Percentiles rank a stretch among this genome's conserved stretches.
Conservation (phyloP, 257 asterid genomes). For the Ocimum tenuiflorum region DNA sequence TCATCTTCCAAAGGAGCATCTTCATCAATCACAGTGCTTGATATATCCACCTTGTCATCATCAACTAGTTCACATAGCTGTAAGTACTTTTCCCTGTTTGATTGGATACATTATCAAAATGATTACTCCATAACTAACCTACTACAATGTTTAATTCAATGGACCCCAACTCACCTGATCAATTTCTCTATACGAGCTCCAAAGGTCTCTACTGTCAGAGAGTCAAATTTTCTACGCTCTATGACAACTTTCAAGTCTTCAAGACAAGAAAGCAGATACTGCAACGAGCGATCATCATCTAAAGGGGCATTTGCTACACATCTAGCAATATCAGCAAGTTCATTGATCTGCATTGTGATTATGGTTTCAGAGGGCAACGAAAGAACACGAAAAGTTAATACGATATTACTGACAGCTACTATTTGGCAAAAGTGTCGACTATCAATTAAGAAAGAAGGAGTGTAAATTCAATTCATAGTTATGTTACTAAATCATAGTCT, state of each 20-base stretch:
- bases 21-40: conserved; percentile 92
- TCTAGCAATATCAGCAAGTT: conserved; percentile 96
- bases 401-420: background rate
- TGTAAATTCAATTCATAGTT: background rate
- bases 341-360: conserved; percentile 61
- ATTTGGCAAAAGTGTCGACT: background rate
- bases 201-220: conserved; percentile 94
- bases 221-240: conserved; percentile 82
- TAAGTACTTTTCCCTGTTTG: conserved; percentile 83
- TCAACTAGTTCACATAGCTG: conserved; percentile 93
- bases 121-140: background rate
- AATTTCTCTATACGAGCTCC: conserved; percentile 97
- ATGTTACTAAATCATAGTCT: background rate
- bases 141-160: background rate
- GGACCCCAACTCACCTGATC: conserved; percentile 49
- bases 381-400: conserved; percentile 2
- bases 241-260: conserved; percentile 87
- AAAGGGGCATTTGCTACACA: conserved; percentile 86
- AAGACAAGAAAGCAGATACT: conserved; percentile 83
- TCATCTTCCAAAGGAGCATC: conserved; percentile 97
- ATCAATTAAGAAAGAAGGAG: background rate
- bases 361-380: conserved; percentile 17
- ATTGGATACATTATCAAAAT: conserved; percentile 16
- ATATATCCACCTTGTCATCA: conserved; percentile 81
- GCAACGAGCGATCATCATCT: conserved; percentile 77